phyloP scores from a whole-genome alignment of 345 rosid species.

The Geranium rotundifolium region DNA sequence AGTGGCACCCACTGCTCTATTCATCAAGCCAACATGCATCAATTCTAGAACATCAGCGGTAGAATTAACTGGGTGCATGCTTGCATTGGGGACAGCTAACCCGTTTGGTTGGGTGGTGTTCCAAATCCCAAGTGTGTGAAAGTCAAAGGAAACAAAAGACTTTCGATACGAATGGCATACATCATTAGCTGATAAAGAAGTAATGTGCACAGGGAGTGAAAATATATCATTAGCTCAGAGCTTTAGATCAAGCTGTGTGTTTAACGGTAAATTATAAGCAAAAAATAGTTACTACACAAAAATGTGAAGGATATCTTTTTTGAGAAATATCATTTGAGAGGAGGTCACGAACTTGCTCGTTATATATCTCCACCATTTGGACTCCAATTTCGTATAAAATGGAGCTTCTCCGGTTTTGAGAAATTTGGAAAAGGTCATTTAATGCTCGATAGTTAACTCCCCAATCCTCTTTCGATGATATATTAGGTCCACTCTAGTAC shows the following conservation, averaged over 20 bases:
- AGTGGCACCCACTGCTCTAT: conserved; percentile 86
- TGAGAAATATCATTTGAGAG: conserved; percentile 56
- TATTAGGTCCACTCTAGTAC: conserved; percentile 77
- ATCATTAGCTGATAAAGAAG: not conserved
- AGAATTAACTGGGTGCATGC: conserved; percentile 72
- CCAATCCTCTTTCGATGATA: conserved; percentile 76
- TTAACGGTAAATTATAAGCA: too few relatives aligned
- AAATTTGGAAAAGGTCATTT: conserved; percentile 82
- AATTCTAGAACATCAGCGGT: conserved; percentile 76
- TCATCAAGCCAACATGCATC: conserved; percentile 74
- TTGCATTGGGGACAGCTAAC: conserved; percentile 95
- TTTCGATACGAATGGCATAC: not conserved
- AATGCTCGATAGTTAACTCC: conserved; percentile 93
- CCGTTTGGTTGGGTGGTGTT: conserved; percentile 88
- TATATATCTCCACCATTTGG: conserved; percentile 97
- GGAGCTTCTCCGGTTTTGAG: conserved; percentile 56
- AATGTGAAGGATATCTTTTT: conserved; percentile 71
- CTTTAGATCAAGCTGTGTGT: too few relatives aligned
- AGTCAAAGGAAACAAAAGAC: conserved; percentile 38
- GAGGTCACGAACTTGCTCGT: conserved; percentile 97
- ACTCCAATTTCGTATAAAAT: conserved; percentile 80
- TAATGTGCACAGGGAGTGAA: not conserved
- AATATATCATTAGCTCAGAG: not conserved
- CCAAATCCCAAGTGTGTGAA: conserved; percentile 99
- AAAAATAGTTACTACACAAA: not conserved